These are phyloP conservation scores for Russula vinacea DNA, from an alignment of 768 basidiomycete species.

Conservation along the genomic window DNA sequence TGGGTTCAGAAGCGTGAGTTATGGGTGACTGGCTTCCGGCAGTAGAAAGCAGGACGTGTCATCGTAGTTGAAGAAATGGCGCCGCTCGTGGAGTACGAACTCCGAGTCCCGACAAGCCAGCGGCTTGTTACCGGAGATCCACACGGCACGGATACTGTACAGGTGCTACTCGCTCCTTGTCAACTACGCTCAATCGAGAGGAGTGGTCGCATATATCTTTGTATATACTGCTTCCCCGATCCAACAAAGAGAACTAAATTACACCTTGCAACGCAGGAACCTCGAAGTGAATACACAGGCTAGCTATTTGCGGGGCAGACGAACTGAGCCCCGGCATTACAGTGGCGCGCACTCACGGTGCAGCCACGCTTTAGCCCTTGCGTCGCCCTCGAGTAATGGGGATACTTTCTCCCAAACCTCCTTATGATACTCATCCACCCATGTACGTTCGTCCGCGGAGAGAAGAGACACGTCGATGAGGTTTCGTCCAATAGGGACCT, in stretches of 20 bases:
- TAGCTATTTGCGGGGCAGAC: background rate
- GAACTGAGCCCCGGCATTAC: slow-evolving; percentile 19
- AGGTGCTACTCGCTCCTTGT: background rate
- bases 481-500: slow-evolving; percentile 86
- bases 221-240: background rate
- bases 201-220: background rate
- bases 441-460: slow-evolving; percentile 62
- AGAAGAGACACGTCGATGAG: slow-evolving; percentile 67
- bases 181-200: background rate
- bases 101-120: no score
- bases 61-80: background rate
- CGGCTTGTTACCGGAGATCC: background rate
- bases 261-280: background rate
- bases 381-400: slow-evolving; percentile 63
- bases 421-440: slow-evolving; percentile 83
- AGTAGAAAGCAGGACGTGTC: no score
- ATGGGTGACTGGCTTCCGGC: background rate
- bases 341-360: slow-evolving; percentile 51
- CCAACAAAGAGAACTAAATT: background rate
- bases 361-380: slow-evolving; percentile 59
- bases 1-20: background rate
- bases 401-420: slow-evolving; percentile 71
- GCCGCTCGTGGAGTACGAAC: no score
- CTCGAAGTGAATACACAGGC: background rate
- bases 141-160: background rate